These are phyloP conservation scores for Triticum urartu DNA, from an alignment of 176 grass and related monocot genomes.

Conservation along the genomic window DNA sequence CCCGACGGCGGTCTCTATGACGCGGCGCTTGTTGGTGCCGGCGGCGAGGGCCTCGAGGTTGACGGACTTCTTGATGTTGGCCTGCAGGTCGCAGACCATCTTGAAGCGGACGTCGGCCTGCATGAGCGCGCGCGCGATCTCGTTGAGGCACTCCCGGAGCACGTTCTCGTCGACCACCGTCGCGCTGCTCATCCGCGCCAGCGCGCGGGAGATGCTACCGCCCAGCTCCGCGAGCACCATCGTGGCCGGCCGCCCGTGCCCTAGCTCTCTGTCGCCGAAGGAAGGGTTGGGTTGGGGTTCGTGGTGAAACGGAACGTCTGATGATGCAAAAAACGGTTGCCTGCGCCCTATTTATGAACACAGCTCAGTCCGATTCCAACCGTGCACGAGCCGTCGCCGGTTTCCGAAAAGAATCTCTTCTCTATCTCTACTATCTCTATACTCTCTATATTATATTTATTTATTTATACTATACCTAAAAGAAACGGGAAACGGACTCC, in stretches of 20 bases:
- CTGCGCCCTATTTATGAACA: no score
- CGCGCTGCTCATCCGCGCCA: conserved; percentile 70
- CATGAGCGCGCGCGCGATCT: conserved; percentile 56
- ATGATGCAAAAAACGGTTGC: no score
- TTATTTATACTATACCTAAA: no score
- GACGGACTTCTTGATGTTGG: conserved; percentile 51
- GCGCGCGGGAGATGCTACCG: conserved; percentile 66
- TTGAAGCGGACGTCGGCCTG: conserved; percentile 58
- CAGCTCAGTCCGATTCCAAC: no score
- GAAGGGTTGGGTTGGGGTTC: background rate
- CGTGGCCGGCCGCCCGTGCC: background rate
- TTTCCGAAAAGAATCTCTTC: no score
- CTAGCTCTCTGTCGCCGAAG: background rate
- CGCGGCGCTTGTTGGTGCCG: conserved; percentile 64
- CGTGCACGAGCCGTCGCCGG: no score
- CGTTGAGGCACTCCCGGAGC: conserved; percentile 61
- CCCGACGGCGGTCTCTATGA: conserved; percentile 62
- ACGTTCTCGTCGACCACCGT: conserved; percentile 74
- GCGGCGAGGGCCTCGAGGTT: conserved; percentile 60
- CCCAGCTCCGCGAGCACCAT: conserved; percentile 74
- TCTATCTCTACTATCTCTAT: no score
- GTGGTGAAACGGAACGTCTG: no score
- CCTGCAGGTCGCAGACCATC: conserved; percentile 50
- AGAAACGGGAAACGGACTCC: no score
- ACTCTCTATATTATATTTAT: no score